Evolutionary conservation across 202 grass and related monocot species (phyloP).

Genomic region (Brachypodium distachyon): DNA sequence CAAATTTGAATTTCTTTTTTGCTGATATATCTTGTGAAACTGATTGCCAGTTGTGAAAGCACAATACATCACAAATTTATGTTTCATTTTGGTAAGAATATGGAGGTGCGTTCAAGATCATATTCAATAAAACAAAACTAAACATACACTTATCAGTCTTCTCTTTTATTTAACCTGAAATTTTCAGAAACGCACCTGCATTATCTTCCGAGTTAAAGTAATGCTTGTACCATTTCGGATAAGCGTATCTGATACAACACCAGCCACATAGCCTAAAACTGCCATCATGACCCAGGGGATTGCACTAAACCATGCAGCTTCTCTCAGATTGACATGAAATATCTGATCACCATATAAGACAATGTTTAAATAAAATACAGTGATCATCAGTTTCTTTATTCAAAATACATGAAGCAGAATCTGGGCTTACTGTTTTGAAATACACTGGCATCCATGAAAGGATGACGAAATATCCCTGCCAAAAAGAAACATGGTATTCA

Average conservation of each 20-base stretch:
- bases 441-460: slow-evolving; percentile 99
- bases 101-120: background rate
- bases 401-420: slow-evolving; percentile 18
- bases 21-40: slow-evolving; percentile 18
- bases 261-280: slow-evolving; percentile 86
- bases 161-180: background rate
- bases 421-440: slow-evolving; percentile 76
- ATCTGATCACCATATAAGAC: slow-evolving; percentile 44
- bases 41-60: background rate
- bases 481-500: slow-evolving; percentile 20
- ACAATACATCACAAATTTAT: background rate
- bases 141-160: background rate
- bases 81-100: slow-evolving; percentile 5
- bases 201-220: slow-evolving; percentile 88
- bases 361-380: slow-evolving; percentile 2
- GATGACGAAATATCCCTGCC: slow-evolving; percentile 97
- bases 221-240: slow-evolving; percentile 73
- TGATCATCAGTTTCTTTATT: slow-evolving; percentile 8
- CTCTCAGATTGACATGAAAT: slow-evolving; percentile 80
- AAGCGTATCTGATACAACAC: slow-evolving; percentile 64
- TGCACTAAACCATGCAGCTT: slow-evolving; percentile 99
- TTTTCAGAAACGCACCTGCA: slow-evolving; percentile 61
- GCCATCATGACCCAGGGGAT: slow-evolving; percentile 99
- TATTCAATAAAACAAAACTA: background rate
- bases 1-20: too few species aligned